These are phyloP conservation scores for Globisporangium spinosum DNA, from an alignment of 352 stramenopile species.

Conservation along the genomic window DNA sequence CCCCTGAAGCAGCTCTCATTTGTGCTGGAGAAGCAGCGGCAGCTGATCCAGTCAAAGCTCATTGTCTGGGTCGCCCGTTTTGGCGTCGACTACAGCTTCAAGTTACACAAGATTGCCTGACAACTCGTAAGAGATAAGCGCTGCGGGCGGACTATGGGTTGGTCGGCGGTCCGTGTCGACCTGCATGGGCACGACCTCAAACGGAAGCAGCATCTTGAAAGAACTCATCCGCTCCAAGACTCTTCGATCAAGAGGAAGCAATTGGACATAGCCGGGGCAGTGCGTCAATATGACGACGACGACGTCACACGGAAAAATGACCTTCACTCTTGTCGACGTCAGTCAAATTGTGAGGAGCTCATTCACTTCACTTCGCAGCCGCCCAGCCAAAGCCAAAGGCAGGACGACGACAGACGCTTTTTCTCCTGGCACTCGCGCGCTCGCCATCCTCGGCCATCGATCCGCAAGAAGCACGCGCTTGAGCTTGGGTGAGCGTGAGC, in stretches of 20 bases:
- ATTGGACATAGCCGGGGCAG: not conserved
- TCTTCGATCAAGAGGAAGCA: not conserved
- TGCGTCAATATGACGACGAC: not conserved
- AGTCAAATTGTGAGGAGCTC: not conserved
- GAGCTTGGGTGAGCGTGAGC: not conserved
- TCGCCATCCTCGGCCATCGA: not conserved
- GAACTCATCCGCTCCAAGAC: too few species aligned
- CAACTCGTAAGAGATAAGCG: not conserved
- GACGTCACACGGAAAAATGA: not conserved
- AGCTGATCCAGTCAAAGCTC: constrained; percentile 24
- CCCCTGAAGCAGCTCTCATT: constrained; percentile 19
- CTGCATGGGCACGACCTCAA: too few species aligned
- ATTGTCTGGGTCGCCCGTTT: constrained; percentile 25
- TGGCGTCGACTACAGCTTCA: constrained; percentile 20
- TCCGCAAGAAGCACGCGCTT: not conserved
- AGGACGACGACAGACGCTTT: not conserved
- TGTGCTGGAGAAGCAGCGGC: constrained; percentile 26
- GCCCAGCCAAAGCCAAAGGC: not conserved
- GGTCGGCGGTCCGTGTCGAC: not conserved
- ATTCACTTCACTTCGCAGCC: not conserved
- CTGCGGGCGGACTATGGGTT: not conserved
- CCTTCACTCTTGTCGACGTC: not conserved
- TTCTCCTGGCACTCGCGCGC: not conserved
- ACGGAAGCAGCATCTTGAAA: too few species aligned
- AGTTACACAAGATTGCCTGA: not conserved